phyloP scores from a whole-genome alignment of 768 basidiomycete genomes.

The Hygrocybe punicea region DNA sequence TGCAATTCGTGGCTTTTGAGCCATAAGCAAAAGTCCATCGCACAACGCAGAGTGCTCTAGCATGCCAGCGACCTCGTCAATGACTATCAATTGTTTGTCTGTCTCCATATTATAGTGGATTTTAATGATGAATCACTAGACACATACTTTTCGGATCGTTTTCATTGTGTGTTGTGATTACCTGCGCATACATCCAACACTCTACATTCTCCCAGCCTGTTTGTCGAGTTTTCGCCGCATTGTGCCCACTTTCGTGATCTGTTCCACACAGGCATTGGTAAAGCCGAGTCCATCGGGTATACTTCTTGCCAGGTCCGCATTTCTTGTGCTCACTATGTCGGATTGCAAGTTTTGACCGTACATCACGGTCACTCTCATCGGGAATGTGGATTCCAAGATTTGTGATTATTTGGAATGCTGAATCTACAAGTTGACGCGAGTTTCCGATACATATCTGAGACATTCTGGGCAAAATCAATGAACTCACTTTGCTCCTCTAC shows the following conservation, averaged over 20 bases:
- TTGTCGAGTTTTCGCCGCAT: background rate
- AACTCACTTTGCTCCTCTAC: background rate
- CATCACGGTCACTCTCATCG: background rate
- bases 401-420: background rate
- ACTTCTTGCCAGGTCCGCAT: background rate
- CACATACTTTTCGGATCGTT: background rate
- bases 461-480: background rate
- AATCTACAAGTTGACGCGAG: background rate
- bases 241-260: background rate
- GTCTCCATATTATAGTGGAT: background rate
- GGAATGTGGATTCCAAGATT: background rate
- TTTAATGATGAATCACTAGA: background rate
- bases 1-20: constrained; percentile 14
- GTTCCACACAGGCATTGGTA: background rate
- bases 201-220: background rate
- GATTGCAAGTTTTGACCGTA: background rate
- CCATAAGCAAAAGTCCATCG: constrained; percentile 11
- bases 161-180: background rate
- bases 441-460: background rate
- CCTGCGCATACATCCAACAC: background rate
- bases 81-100: background rate
- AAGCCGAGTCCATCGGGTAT: background rate
- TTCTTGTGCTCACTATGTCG: background rate
- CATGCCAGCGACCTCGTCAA: constrained; percentile 15
- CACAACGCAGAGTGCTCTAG: constrained; percentile 21